phyloP scores from a whole-genome alignment of 2,329 filamentous ascomycete genomes.

The Pyricularia sp. region DNA sequence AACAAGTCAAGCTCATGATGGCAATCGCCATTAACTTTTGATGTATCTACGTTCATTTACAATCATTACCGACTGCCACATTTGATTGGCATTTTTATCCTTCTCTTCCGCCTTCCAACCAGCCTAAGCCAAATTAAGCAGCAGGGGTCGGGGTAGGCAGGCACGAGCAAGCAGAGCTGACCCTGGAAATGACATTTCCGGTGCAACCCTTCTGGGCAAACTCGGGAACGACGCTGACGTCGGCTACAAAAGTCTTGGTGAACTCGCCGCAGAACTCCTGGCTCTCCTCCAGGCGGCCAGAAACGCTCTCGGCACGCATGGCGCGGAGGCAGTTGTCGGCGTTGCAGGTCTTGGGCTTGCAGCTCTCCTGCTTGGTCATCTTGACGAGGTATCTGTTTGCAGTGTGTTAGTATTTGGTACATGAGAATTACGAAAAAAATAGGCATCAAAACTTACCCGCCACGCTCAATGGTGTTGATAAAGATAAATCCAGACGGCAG shows the following conservation, averaged over 20 bases:
- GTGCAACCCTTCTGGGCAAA: not conserved
- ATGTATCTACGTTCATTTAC: not conserved
- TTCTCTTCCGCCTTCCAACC: not conserved
- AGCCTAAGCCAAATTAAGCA: not conserved
- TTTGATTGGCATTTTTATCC: not conserved
- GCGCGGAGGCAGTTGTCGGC: constrained; percentile 2
- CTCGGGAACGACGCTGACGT: constrained; percentile 1
- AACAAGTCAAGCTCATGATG: not conserved
- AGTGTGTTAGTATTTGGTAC: not conserved
- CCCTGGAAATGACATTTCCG: constrained; percentile 1
- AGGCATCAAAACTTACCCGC: constrained; percentile 8
- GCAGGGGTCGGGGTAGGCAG: not conserved
- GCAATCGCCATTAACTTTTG: not conserved
- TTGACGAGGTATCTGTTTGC: constrained; percentile 7
- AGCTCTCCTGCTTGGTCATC: constrained; percentile 1
- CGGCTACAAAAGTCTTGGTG: constrained; percentile 8
- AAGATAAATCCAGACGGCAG: constrained; percentile 28
- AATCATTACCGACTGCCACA: not conserved
- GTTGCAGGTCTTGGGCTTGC: not conserved
- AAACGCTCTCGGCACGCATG: not conserved
- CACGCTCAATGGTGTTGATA: constrained; percentile 38
- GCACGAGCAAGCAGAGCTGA: constrained; percentile 4
- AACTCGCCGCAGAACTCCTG: constrained; percentile 2
- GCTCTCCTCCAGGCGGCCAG: constrained; percentile 3
- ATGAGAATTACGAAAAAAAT: not conserved